Evolutionary conservation across 257 asterid genomes (phyloP), one percentile per base, ranked within the genome.

Genomic region (Solanum gracilifrons): DNA sequence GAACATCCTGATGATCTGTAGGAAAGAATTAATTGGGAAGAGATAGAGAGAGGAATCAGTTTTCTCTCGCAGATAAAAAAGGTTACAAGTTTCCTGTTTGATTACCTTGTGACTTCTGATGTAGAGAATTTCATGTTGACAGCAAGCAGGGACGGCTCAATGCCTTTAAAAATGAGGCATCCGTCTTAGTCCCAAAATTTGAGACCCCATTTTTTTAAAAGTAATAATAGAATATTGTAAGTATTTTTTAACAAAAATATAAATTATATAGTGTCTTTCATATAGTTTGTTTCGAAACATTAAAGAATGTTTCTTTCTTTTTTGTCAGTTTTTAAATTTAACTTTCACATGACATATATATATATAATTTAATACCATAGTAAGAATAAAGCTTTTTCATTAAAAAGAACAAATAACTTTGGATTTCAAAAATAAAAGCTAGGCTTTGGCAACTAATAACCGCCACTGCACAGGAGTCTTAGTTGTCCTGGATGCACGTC

Each of bases 401-500:
- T 46, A 46, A 46, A 46, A 46, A 51, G 21, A 48, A 2, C 9
- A 51, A 0, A 51, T 51, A 18, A 51, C 1, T 18, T 18, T 51
- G 62, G 62, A 51, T 51, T 51, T 51, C 62, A 51, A 51, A 51
- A 51, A 18, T 18, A 51, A 51, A 51, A 51, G 62, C 62, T 51
- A 51, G n/a, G n/a, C 0, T 18, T 51, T 51, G n/a, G 62, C 62
- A 18, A 51, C 62, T 51, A 51, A 51, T 51, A 0, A 51, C 62
- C 0, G 23, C 62, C 0, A 51, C 62, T 51, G 62, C 10, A 51
- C 96, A 96, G 99, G 99, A 89, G 98, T 95, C 83, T 92, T 96
- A 33, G 98, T 95, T 62, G 98, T 93, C 85, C 89, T 96, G 90
- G 99, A 96, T 91, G 98, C 99, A 39, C 91, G 87, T 89, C 99